These are phyloP conservation scores for Lophium mytilinum DNA, from an alignment of 495 filamentous ascomycete species.

Conservation along the genomic window DNA sequence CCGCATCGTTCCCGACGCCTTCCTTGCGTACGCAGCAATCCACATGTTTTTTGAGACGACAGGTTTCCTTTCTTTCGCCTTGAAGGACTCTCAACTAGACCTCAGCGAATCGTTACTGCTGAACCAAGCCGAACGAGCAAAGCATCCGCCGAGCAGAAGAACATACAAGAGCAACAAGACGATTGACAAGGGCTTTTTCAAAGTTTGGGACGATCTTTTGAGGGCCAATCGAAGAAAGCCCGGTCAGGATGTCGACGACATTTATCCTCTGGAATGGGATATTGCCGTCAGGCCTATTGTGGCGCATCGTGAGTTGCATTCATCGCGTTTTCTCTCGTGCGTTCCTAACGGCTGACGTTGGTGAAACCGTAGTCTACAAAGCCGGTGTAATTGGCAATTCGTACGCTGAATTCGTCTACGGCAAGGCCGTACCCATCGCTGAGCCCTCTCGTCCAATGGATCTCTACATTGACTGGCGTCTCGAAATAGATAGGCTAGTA, in stretches of 20 bases:
- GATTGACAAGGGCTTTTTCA: constrained; percentile 34
- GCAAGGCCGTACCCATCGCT: constrained; percentile 33
- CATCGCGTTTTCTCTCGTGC: neutral
- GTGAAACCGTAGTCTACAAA: constrained; percentile 37
- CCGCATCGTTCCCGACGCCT: constrained; percentile 36
- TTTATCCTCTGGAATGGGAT: constrained; percentile 35
- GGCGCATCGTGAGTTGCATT: neutral
- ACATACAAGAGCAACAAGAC: constrained; percentile 31
- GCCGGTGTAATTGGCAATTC: constrained; percentile 34
- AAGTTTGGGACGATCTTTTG: constrained; percentile 28
- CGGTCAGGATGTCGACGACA: constrained; percentile 19
- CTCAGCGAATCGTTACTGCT: constrained; percentile 35
- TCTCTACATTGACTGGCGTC: constrained; percentile 38
- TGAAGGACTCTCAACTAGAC: constrained; percentile 19
- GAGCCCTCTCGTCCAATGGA: constrained; percentile 36
- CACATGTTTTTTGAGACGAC: constrained; percentile 36
- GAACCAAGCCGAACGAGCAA: constrained; percentile 33
- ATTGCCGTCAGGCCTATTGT: constrained; percentile 36
- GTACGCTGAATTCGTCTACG: constrained; percentile 27
- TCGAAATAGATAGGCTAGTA: neutral
- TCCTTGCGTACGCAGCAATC: constrained; percentile 36
- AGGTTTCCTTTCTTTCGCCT: constrained; percentile 26
- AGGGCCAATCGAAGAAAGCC: constrained; percentile 7
- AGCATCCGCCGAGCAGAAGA: constrained; percentile 30
- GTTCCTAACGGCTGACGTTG: neutral